Evolutionary conservation across 176 grass and related monocot genomes (phyloP).

Genomic region (Triticum turgidum): DNA sequence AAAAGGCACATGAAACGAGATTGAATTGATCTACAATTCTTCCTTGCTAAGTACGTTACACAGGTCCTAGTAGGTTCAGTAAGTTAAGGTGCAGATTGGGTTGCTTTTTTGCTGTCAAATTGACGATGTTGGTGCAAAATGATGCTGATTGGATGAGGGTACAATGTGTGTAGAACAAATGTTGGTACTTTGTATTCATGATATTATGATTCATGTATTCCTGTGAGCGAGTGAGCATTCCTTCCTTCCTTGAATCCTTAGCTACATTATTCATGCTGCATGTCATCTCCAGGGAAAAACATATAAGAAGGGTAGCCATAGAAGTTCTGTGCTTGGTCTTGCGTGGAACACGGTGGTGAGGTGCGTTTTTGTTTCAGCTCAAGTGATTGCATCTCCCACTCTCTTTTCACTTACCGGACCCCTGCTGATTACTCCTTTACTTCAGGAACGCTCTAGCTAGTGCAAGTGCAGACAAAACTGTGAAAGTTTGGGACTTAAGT

Average conservation of each 20-base stretch:
- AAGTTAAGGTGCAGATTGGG: background rate
- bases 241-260: background rate
- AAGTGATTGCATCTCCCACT: background rate
- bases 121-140: background rate
- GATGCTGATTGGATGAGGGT: conserved; percentile 4
- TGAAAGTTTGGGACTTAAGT: conserved; percentile 87
- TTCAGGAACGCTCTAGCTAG: conserved; percentile 89
- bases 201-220: background rate
- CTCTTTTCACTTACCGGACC: background rate
- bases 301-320: conserved; percentile 73
- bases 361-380: conserved; percentile 47
- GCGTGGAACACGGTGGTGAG: conserved; percentile 96
- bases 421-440: background rate
- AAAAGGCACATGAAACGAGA: background rate
- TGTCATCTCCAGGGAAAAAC: conserved; percentile 33
- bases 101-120: background rate
- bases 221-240: background rate
- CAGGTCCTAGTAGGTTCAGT: background rate
- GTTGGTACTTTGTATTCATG: background rate
- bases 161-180: background rate
- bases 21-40: background rate
- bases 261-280: background rate
- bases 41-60: background rate
- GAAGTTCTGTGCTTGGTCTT: conserved; percentile 88
- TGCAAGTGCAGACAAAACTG: conserved; percentile 87